Evolutionary conservation across 139 green algal genomes (phyloP).

Genomic region (Picochlorum sp.): DNA sequence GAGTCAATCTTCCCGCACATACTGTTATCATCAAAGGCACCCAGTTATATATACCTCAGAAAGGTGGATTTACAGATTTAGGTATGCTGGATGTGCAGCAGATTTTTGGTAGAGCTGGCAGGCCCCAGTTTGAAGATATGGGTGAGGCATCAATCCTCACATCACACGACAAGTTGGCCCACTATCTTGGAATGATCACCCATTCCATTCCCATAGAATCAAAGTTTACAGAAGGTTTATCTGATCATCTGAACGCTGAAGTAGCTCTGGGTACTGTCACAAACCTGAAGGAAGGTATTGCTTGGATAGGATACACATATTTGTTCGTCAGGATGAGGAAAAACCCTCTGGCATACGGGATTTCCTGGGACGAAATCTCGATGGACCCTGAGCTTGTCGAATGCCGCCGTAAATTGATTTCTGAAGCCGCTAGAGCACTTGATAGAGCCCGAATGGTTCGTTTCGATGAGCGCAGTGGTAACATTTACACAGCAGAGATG

Average conservation of each 20-base stretch:
- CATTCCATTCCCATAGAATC: slow-evolving; percentile 76
- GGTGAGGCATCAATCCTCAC: slow-evolving; percentile 75
- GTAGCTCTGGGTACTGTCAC: slow-evolving; percentile 88
- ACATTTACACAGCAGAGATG: slow-evolving; percentile 90
- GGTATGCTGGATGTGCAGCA: slow-evolving; percentile 97
- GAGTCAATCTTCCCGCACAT: slow-evolving; percentile 95
- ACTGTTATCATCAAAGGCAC: slow-evolving; percentile 98
- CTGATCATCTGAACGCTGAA: slow-evolving; percentile 94
- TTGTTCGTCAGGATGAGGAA: slow-evolving; percentile 78
- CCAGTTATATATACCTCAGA: slow-evolving; percentile 93
- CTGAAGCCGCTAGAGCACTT: slow-evolving; percentile 57
- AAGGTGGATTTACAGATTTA: slow-evolving; percentile 86
- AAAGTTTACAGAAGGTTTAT: slow-evolving; percentile 68
- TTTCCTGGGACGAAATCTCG: slow-evolving; percentile 77
- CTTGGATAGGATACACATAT: slow-evolving; percentile 97
- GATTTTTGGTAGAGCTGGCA: slow-evolving; percentile 95
- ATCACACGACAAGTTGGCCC: slow-evolving; percentile 84
- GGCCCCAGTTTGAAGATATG: slow-evolving; percentile 78
- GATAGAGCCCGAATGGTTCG: slow-evolving; percentile 76
- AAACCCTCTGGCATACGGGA: slow-evolving; percentile 90
- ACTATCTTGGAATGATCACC: slow-evolving; percentile 94
- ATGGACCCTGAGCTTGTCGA: slow-evolving; percentile 59
- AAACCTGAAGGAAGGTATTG: slow-evolving; percentile 77
- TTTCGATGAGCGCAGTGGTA: slow-evolving; percentile 81
- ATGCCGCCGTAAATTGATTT: slow-evolving; percentile 52